These are phyloP conservation scores for Penicillium steckii DNA, from an alignment of 495 filamentous ascomycete genomes.

Conservation along the genomic window DNA sequence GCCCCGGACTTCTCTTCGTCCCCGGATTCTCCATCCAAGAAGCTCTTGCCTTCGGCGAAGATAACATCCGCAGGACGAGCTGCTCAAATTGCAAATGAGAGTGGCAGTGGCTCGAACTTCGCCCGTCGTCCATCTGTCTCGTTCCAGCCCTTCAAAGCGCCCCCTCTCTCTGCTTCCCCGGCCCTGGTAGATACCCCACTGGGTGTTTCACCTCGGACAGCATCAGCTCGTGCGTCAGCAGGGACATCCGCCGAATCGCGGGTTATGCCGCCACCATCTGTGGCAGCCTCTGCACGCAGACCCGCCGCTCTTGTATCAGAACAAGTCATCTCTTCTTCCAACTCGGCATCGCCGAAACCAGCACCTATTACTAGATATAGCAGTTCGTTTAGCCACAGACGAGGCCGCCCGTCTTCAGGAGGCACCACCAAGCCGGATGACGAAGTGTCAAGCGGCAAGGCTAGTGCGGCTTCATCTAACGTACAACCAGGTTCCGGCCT, in stretches of 20 bases:
- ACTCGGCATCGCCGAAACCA: conserved; percentile 72
- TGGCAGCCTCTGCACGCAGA: conserved; percentile 37
- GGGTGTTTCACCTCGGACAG: conserved; percentile 62
- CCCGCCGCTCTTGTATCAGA: conserved; percentile 51
- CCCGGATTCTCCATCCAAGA: conserved; percentile 59
- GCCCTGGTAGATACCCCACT: conserved; percentile 52
- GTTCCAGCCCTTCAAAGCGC: conserved; percentile 93
- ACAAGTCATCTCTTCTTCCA: conserved; percentile 57
- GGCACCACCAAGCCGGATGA: conserved; percentile 73
- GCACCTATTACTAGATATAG: conserved; percentile 67
- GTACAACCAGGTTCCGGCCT: conserved; percentile 84
- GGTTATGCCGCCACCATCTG: conserved; percentile 58
- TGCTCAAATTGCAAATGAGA: conserved; percentile 54
- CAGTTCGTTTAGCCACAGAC: conserved; percentile 86
- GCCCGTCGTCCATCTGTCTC: conserved; percentile 81
- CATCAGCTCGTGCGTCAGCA: conserved; percentile 50
- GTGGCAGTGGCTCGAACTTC: conserved; percentile 48
- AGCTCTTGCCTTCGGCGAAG: conserved; percentile 57
- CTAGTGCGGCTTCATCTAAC: conserved; percentile 75
- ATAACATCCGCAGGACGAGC: conserved; percentile 59
- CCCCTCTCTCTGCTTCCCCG: conserved; percentile 89
- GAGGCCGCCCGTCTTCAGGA: conserved; percentile 71
- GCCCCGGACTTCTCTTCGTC: conserved; percentile 43
- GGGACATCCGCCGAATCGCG: conserved; percentile 60
- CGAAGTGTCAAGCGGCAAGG: conserved; percentile 86